Evolutionary conservation across 2,329 filamentous ascomycete species (phyloP), one percentile per base, ranked within the genome.

Genomic region (Gnomoniopsis smithogilvyi): DNA sequence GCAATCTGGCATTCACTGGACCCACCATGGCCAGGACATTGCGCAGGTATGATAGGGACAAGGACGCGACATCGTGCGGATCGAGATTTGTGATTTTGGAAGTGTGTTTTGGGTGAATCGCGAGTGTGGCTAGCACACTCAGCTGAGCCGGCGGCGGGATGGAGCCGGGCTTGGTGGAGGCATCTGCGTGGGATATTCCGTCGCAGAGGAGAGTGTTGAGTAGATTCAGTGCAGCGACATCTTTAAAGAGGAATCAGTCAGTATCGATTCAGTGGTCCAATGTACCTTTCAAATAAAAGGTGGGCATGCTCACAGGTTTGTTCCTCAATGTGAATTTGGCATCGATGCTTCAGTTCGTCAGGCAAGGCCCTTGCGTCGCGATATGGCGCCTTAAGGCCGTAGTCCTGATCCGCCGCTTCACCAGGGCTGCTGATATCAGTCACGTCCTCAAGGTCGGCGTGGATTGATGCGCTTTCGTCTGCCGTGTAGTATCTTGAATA

Each of bases 51-150:
- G 80, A 78, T 33, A 94, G 75, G 1, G 92, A 86, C 41, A 85
- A 78, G 55, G 86, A 81, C 2, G 91, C 79, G 11, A 90, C 83
- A 51, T 86, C 80, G 54, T 81, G 73, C 56, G 85, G 82, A 21
- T 89, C 86, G 14, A 75, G 67, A 10, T 85, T 83, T 30, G 81
- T 79, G 3, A 88, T 82, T 52, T 90, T 86, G 3, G 88, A 95
- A 1, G 93, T 97, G 64, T 90, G 84, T 24, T 78, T 76, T 0
- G 94, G 94, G 67, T 96, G 92, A 15, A 95, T 83, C n/a, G 88
- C 74, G n/a, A 97, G 78, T 1, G 91, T 95, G 47, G 82, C 85
- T n/a, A 92, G 81, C 10, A 97, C 78, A 8, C 90, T 87, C 24
- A 98, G 78, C 64, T 94, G 87, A 58, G 85, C 83, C 0, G 89